Base-by-base conservation (phyloP, 306 rosid genomes). In the Lithocarpus polystachyus region DNA sequence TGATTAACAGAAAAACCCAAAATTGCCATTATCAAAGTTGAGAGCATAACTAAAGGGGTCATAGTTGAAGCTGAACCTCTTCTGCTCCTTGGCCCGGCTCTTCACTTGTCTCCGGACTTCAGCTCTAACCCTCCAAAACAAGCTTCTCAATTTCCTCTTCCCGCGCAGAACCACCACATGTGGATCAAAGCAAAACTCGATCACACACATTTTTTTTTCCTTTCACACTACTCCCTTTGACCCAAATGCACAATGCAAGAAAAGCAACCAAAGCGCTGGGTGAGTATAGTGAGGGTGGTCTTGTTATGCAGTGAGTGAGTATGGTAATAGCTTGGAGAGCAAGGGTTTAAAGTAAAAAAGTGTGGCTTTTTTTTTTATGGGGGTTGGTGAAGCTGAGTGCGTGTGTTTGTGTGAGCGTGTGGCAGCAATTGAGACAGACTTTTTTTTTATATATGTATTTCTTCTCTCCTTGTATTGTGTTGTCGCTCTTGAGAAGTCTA, bases 41-140 rank as follows among this genome's bases (percentile, higher is more conserved):
- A 90, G 92, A 1, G 94, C 84, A 52, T 90, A 90, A 73, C 90
- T 90, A 8, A 88, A 82, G 80, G 90, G 88, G 51, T 90, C 94
- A 23, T 90, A 90, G 84, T 79, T 64, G 81, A 90, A 90, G 73
- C 23, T 76, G 83, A 78, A 83, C 17, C 78, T 84, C 62, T 84
- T 80, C 14, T 40, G 26, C 3, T n/a, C 45, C 24, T 43, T 81
- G n/a, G 77, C 68, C 9, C 56, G 33, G 23, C 70, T 19, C 75
- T 81, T 82, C 53, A 82, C 29, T 65, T 83, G 84, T 52, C 87
- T 85, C 82, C 71, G 88, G 8, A 88, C 12, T 60, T 84, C 79
- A 11, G 90, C 92, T 81, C 85, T 84, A 0, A 88, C 78, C 76
- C 82, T 86, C 92, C 92, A 79, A 57, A 90, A 84, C 70, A 86